Percentiles rank a stretch among this genome's conserved stretches.
These are phyloP conservation scores for Phytopythium mirpurense DNA, from an alignment of 352 stramenopile species.

Conservation along the genomic window DNA sequence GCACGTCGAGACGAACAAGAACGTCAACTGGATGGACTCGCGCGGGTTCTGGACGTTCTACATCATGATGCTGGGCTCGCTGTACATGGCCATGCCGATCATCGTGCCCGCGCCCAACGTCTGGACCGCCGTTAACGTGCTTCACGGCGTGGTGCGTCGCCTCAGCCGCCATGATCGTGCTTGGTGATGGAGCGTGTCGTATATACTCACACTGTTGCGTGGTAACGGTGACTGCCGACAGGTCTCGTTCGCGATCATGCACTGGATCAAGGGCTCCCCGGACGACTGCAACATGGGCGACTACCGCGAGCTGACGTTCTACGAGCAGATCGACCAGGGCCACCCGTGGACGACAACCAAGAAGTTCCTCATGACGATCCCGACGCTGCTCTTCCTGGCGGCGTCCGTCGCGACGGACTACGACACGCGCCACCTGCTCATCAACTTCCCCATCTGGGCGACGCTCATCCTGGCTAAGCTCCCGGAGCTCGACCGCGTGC, in stretches of 20 bases:
- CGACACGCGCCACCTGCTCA: slow-evolving; percentile 71
- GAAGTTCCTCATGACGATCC: slow-evolving; percentile 93
- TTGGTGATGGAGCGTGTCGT: not conserved
- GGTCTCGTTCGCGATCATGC: slow-evolving; percentile 92
- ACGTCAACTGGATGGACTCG: slow-evolving; percentile 90
- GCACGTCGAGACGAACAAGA: slow-evolving; percentile 82
- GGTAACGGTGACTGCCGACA: slow-evolving; percentile 13
- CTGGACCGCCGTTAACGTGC: slow-evolving; percentile 82
- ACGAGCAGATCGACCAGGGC: slow-evolving; percentile 94
- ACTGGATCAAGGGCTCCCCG: slow-evolving; percentile 94
- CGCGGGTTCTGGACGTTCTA: slow-evolving; percentile 88
- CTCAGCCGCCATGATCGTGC: not conserved
- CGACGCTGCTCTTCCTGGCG: slow-evolving; percentile 87
- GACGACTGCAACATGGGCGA: slow-evolving; percentile 92
- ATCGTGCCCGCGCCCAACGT: slow-evolving; percentile 61
- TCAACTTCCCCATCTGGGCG: slow-evolving; percentile 91
- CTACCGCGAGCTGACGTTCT: slow-evolving; percentile 93
- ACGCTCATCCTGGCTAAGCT: slow-evolving; percentile 92
- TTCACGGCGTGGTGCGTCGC: slow-evolving; percentile 74
- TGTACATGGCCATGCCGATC: slow-evolving; percentile 80
- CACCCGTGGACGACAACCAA: slow-evolving; percentile 90
- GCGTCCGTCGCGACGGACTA: slow-evolving; percentile 89
- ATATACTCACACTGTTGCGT: no score
- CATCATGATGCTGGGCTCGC: slow-evolving; percentile 61
- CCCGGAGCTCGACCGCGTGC: slow-evolving; percentile 91